Base-by-base conservation (phyloP, 495 filamentous ascomycete species). In the Neurospora sp. region DNA sequence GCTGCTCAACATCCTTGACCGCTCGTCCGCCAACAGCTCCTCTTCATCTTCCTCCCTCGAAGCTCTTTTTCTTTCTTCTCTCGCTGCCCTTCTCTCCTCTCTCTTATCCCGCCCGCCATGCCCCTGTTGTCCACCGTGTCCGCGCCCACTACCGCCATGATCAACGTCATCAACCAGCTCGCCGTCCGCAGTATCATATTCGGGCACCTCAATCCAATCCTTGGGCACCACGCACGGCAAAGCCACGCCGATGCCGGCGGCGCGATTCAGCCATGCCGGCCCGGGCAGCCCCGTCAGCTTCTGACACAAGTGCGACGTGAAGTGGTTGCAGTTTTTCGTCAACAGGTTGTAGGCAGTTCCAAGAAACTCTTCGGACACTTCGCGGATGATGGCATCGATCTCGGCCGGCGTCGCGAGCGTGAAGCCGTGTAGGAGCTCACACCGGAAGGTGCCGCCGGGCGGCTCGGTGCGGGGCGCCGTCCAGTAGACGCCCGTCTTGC, bases 241-340 rank as follows among this genome's bases (percentile, higher is more conserved):
- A 8, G 90, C 89, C 35, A 92, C 86, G 14, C 93, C 93, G 69
- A 95, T 91, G 72, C 85, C 88, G 4, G 92, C 93, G 0, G 93
- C 93, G n/a, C 93, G 87, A 79, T 95, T 95, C 39, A 95, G 79
- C 88, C 91, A 95, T 3, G 78, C 81, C 0, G 93, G 93, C 2
- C 89, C 91, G 0, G 87, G 82, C 39, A 86, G 83, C 4, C 87
- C 86, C 3, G 90, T 93, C 54, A 95, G 82, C 75, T 86, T 84
- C 76, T 88, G 80, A 78, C 90, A 92, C 39, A 95, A 86, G 70
- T 91, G 85, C 37, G 86, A 87, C 11, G 93, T 93, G 81, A 94
- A 94, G 77, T 94, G 92, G 76, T 95, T 94, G 84, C 93, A 95
- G 78, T 95, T 95, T 69, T 88, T 88, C 31, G 89, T 92, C 37